Conservation (phyloP, 352 stramenopile species). For the Pythium scleroteichum region DNA sequence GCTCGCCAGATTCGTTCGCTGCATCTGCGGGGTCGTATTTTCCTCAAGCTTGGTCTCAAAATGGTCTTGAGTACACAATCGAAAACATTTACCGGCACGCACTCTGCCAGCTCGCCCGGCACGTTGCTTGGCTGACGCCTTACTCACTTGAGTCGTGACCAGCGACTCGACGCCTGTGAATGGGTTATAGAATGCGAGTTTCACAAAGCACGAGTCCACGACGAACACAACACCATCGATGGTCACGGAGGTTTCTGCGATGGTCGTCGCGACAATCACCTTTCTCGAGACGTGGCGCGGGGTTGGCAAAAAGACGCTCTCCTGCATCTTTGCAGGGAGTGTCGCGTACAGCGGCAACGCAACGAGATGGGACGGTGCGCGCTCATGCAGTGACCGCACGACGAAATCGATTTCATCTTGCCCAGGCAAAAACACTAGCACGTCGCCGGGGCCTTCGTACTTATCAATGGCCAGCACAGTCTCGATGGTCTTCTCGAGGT, state of each 20-base stretch:
- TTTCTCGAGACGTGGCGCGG: constrained; percentile 71
- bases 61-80: constrained; percentile 61
- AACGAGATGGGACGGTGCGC: constrained; percentile 48
- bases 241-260: constrained; percentile 96
- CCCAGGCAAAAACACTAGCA: constrained; percentile 95
- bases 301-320: constrained; percentile 86
- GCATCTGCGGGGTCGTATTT: constrained; percentile 81
- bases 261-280: constrained; percentile 90
- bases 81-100: constrained; percentile 77
- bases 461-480: constrained; percentile 71
- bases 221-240: constrained; percentile 95
- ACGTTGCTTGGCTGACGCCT: constrained; percentile 96
- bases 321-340: constrained; percentile 92
- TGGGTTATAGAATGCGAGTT: constrained; percentile 86
- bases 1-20: constrained; percentile 72
- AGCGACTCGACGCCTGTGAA: constrained; percentile 80
- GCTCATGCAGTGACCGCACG: constrained; percentile 63
- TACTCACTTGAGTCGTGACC: constrained; percentile 94
- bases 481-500: constrained; percentile 72
- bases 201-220: constrained; percentile 76
- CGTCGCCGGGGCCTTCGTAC: constrained; percentile 84
- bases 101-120: constrained; percentile 92
- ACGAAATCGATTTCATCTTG: constrained; percentile 94
- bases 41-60: constrained; percentile 49
- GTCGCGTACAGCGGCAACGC: constrained; percentile 91